Percentiles rank a stretch among this genome's conserved stretches.
Evolutionary conservation across 257 asterid genomes (phyloP).

Genomic region (Solanum pennellii): DNA sequence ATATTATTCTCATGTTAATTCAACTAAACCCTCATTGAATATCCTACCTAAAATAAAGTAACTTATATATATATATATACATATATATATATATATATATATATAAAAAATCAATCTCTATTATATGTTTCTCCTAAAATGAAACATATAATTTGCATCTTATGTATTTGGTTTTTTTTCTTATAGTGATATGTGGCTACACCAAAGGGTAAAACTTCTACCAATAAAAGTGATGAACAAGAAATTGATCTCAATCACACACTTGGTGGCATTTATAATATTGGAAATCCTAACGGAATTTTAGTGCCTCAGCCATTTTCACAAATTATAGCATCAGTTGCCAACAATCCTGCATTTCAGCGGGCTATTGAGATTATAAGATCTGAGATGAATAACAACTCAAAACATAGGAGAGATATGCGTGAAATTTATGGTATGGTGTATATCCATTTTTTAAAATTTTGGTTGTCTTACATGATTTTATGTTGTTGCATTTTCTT

Average conservation of each 20-base stretch:
- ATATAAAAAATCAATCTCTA: too few relatives aligned
- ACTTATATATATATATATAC: too few relatives aligned
- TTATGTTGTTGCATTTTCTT: not conserved
- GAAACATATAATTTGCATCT: not conserved
- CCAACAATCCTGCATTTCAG: not conserved
- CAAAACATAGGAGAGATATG: not conserved
- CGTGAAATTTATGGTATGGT: not conserved
- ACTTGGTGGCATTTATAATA: not conserved
- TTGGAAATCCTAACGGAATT: not conserved
- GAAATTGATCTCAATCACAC: not conserved
- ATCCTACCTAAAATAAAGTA: too few relatives aligned
- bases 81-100: not conserved
- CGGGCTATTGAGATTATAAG: not conserved
- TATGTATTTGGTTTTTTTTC: not conserved
- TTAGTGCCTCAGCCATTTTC: not conserved
- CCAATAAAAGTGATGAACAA: not conserved
- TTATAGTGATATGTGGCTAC: not conserved
- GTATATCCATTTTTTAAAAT: not conserved
- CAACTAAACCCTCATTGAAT: not conserved
- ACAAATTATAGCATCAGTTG: not conserved
- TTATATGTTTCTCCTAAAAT: not conserved
- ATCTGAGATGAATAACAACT: not conserved
- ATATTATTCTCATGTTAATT: not conserved
- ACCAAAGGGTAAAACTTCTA: not conserved
- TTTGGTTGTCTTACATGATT: not conserved